These are phyloP conservation scores for Lanmaoa rubissima DNA, from an alignment of 768 basidiomycete species.

Conservation along the genomic window DNA sequence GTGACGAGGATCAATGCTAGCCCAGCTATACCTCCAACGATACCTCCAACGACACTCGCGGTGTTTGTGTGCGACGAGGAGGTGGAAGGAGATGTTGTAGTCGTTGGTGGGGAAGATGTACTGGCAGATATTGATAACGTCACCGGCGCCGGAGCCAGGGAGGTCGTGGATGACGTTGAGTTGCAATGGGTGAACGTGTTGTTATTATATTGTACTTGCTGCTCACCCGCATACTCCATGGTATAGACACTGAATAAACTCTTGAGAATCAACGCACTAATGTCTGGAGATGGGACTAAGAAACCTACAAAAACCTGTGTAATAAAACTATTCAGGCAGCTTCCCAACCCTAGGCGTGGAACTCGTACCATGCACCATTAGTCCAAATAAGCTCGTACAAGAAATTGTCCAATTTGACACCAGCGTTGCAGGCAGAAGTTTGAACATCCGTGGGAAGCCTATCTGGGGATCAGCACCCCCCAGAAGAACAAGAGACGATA, in stretches of 20 bases:
- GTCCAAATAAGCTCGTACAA: not conserved
- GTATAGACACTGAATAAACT: not conserved
- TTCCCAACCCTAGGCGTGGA: not conserved
- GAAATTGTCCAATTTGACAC: slow-evolving; percentile 17
- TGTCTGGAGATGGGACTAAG: not conserved
- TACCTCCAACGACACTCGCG: not conserved
- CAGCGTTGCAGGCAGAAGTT: slow-evolving; percentile 20
- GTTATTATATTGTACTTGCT: not conserved
- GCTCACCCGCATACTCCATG: not conserved
- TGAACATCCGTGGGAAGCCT: slow-evolving; percentile 26
- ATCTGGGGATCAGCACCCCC: not conserved
- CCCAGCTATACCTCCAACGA: not conserved
- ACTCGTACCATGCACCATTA: not conserved
- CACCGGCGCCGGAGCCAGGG: not conserved
- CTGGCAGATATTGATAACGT: not conserved
- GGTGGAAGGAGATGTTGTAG: not conserved
- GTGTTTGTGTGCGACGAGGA: not conserved
- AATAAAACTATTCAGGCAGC: not conserved
- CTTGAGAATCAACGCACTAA: not conserved
- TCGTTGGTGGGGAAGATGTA: no score
- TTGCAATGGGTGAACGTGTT: not conserved
- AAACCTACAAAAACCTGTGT: slow-evolving; percentile 13
- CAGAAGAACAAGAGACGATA: not conserved
- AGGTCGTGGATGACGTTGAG: not conserved
- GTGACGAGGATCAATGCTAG: not conserved